phyloP scores from a whole-genome alignment of 2,329 filamentous ascomycete species.

The Penicillium sp. region DNA sequence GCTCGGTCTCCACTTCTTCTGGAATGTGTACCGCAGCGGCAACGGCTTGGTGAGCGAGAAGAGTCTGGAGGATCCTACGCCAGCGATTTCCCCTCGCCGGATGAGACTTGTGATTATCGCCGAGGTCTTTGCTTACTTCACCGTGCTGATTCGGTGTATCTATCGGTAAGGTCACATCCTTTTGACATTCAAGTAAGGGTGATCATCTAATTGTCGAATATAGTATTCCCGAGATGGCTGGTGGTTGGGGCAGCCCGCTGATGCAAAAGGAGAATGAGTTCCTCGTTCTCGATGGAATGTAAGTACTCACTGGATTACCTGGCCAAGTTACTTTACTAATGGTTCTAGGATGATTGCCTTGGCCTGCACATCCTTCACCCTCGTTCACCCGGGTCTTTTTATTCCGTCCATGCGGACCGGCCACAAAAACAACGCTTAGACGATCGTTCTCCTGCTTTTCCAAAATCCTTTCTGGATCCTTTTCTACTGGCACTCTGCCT shows the following conservation, averaged over 20 bases:
- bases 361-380: conserved; percentile 45
- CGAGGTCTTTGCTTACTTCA: conserved; percentile 43
- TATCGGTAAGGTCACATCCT: conserved; percentile 42
- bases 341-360: conserved; percentile 50
- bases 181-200: background rate
- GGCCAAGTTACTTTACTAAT: conserved; percentile 8
- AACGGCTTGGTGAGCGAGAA: conserved; percentile 34
- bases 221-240: conserved; percentile 56
- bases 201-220: conserved; percentile 13
- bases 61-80: conserved; percentile 28
- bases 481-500: background rate
- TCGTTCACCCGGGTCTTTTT: conserved; percentile 52
- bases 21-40: conserved; percentile 37
- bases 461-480: background rate
- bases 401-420: conserved; percentile 41
- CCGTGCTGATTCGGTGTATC: conserved; percentile 49
- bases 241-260: conserved; percentile 52
- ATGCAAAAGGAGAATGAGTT: conserved; percentile 55
- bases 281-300: conserved; percentile 54
- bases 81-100: conserved; percentile 21
- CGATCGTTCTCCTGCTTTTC: background rate
- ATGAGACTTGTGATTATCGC: conserved; percentile 35
- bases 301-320: conserved; percentile 27
- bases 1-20: conserved; percentile 51
- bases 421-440: conserved; percentile 26